Evolutionary conservation across 371 early-diverging fungal genomes (phyloP).

Genomic region (Lichtheimia ornata): DNA sequence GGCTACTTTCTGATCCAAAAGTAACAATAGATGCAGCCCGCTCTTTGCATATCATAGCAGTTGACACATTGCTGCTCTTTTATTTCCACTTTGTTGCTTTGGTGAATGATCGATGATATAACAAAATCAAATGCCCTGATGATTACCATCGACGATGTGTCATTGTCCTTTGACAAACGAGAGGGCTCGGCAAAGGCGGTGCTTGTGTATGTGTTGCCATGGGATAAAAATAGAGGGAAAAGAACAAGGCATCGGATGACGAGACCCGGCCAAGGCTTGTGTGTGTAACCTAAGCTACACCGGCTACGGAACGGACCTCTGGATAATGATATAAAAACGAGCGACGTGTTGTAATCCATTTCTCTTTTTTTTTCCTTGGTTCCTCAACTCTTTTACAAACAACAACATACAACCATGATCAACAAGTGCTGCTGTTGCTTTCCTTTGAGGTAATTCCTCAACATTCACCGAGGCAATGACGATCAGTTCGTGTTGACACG

Average conservation of each 20-base stretch:
- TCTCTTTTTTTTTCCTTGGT: conserved; percentile 2
- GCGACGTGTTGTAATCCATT: not conserved
- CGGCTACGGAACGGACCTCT: no score
- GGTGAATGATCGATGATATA: no score
- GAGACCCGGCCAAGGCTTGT: conserved; percentile 4
- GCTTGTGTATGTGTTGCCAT: not conserved
- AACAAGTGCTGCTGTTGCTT: conserved; percentile 22
- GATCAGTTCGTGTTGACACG: not conserved
- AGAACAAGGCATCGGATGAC: conserved; percentile 2
- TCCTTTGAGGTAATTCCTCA: conserved; percentile 9
- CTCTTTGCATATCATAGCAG: no score
- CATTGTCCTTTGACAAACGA: not conserved
- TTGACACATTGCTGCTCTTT: no score
- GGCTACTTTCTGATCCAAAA: no score
- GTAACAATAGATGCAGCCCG: no score
- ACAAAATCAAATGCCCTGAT: no score
- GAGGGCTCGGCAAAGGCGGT: not conserved
- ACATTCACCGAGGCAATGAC: not conserved
- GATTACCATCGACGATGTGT: no score
- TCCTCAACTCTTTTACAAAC: not conserved
- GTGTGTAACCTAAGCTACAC: conserved; percentile 6
- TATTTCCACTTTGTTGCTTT: no score
- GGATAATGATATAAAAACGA: conserved; percentile 6
- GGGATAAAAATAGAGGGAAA: not conserved
- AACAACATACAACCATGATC: not conserved